Conservation (phyloP, 2,329 filamentous ascomycete genomes). For the Aspergillus sergii region DNA sequence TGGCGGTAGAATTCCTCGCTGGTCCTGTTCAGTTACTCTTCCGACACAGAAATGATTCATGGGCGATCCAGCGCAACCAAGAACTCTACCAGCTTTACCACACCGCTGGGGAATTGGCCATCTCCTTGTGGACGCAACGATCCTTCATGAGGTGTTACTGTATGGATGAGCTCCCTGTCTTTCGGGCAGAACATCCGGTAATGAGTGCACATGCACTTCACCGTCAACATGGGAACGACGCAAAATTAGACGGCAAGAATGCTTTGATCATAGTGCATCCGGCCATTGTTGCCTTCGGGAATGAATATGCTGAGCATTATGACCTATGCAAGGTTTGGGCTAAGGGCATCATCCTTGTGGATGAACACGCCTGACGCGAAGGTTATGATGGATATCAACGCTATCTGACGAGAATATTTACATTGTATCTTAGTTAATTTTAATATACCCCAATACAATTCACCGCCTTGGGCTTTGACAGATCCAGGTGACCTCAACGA, state of each 20-base stretch:
- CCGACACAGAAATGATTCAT: background rate
- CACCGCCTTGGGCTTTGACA: background rate
- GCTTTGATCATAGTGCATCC: conserved; percentile 23
- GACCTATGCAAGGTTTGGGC: conserved; percentile 25
- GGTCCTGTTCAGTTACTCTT: conserved; percentile 5
- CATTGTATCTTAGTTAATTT: background rate
- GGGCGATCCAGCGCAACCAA: background rate
- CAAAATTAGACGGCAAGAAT: conserved; percentile 16
- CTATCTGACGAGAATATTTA: background rate
- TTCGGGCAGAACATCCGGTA: background rate
- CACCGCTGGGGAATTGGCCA: conserved; percentile 15
- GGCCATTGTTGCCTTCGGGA: conserved; percentile 23
- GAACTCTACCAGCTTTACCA: conserved; percentile 12
- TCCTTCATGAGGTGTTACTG: conserved; percentile 13
- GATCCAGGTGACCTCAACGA: background rate
- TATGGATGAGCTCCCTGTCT: background rate
- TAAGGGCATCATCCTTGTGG: conserved; percentile 21
- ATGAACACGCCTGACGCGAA: conserved; percentile 1
- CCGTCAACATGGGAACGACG: conserved; percentile 25
- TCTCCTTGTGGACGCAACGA: conserved; percentile 24
- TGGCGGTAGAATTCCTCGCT: conserved; percentile 2
- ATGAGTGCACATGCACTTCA: conserved; percentile 23
- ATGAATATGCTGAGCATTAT: conserved; percentile 26
- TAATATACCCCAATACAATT: background rate
- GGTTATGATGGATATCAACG: background rate